Base-by-base conservation (phyloP, 2,329 filamentous ascomycete species). In the Didymella pinodella region DNA sequence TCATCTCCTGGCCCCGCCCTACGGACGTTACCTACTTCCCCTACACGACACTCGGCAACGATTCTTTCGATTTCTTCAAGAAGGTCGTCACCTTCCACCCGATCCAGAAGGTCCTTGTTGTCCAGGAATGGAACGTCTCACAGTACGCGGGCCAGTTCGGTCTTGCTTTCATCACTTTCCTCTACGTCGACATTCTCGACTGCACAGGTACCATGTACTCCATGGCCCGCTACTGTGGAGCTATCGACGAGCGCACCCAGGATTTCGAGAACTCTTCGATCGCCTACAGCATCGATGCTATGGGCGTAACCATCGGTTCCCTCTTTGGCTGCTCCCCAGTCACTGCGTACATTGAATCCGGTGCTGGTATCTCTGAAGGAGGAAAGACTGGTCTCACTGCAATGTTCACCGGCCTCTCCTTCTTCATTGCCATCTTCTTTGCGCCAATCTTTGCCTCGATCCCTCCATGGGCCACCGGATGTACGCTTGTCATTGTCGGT, bases 161-260 rank as follows among this genome's bases (percentile, higher is more conserved):
- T 28, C 83, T 95, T 48, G 92, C 92, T 0, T 87, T 96, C 64
- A 88, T 96, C 75, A 96, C 92, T 2, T 96, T 96, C 79, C 83
- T 96, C 22, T 96, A 96, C 70, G 92, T 96, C 65, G 92, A 96
- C 70, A 94, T 96, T 61, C 86, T 96, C 44, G 92, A 96, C 76
- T 89, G 87, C 65, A 96, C 92, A 0, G 92, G 91, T 67, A 96
- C 92, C 0, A 81, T 96, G 59, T 96, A 96, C 79, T 91, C 91
- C 20, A 96, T 96, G 92, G 92, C 92, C 18, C 88, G 89, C 29
- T 95, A 94, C 76, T 89, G 89, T 65, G 87, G 90, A 44, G 86
- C 90, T 55, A 89, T 96, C 71, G 90, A 96, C 66, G 89, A 91
- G 67, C 84, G 87, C 49, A 95, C 92, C 0, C 89, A 93, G 71